phyloP scores from a whole-genome alignment of 148 eudicot genomes.

The Rheum nobile region DNA sequence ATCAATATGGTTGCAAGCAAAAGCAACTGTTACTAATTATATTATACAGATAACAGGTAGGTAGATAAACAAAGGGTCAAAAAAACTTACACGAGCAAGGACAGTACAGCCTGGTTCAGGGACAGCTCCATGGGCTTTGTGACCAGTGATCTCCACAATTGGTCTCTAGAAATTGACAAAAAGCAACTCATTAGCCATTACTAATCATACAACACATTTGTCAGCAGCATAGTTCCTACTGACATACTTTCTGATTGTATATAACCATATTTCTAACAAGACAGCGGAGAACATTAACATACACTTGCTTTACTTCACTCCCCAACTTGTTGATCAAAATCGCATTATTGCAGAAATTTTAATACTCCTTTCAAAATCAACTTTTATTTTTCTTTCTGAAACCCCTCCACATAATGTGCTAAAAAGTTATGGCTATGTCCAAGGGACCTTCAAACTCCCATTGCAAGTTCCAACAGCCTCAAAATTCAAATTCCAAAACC shows the following conservation, averaged over 20 bases:
- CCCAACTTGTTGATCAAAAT: too few relatives aligned
- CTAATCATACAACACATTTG: not conserved
- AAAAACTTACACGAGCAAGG: conserved; percentile 64
- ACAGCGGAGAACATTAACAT: not conserved
- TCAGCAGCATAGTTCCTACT: not conserved
- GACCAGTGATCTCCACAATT: conserved; percentile 76
- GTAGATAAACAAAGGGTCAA: not conserved
- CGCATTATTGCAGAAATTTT: too few relatives aligned
- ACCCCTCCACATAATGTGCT: too few relatives aligned
- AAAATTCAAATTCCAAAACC: not conserved
- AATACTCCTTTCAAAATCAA: too few relatives aligned
- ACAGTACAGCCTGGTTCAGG: conserved; percentile 83
- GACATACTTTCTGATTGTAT: not conserved
- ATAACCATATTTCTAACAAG: not conserved
- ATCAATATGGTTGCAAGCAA: not conserved
- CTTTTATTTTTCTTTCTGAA: too few relatives aligned
- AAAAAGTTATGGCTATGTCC: too few relatives aligned
- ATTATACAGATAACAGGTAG: not conserved
- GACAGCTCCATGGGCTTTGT: conserved; percentile 87
- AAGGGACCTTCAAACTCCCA: too few relatives aligned
- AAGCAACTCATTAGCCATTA: not conserved
- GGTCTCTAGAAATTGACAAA: conserved; percentile 40
- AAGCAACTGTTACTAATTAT: not conserved
- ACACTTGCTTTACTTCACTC: too few relatives aligned
- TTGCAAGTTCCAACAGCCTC: too few relatives aligned